phyloP scores from a whole-genome alignment of 139 green algal genomes.

The Raphidocelis subcapitata region DNA sequence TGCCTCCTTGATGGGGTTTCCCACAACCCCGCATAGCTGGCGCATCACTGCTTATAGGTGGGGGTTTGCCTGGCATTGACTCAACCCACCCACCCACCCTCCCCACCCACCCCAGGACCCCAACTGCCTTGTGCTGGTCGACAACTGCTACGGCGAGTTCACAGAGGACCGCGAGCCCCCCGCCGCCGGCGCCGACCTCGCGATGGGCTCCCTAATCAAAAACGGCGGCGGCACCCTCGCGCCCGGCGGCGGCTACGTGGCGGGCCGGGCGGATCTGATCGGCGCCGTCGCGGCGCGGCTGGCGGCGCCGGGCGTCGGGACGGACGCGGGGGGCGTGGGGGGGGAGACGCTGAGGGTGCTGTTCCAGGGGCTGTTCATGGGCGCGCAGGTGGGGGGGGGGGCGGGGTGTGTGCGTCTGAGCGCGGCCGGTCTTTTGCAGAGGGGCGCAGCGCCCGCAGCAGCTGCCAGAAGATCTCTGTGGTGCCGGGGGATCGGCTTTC shows the following conservation, averaged over 20 bases:
- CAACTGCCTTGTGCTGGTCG: conserved; percentile 80
- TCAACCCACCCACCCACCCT: no score
- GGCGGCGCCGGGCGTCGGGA: conserved; percentile 83
- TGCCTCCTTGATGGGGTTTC: no score
- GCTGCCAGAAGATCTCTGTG: not conserved
- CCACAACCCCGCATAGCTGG: no score
- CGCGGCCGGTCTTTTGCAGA: not conserved
- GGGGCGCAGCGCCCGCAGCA: not conserved
- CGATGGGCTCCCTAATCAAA: conserved; percentile 95
- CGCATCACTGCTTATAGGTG: conserved; percentile 1
- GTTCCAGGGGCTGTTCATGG: conserved; percentile 67
- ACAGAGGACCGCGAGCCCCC: conserved; percentile 84
- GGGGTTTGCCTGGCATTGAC: not conserved
- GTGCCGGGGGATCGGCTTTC: no score
- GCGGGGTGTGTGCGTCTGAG: not conserved
- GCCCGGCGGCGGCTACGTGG: conserved; percentile 90
- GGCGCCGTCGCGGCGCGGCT: conserved; percentile 71
- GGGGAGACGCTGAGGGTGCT: conserved; percentile 79
- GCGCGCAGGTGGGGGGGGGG: no score
- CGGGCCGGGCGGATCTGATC: conserved; percentile 77
- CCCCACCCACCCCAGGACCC: conserved; percentile 63
- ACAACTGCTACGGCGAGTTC: conserved; percentile 99
- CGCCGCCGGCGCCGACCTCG: conserved; percentile 88
- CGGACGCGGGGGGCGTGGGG: conserved; percentile 76
- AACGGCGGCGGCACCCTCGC: conserved; percentile 89